These are phyloP conservation scores for Melocanna baccifera DNA, from an alignment of 176 grass and related monocot genomes.

Conservation along the genomic window DNA sequence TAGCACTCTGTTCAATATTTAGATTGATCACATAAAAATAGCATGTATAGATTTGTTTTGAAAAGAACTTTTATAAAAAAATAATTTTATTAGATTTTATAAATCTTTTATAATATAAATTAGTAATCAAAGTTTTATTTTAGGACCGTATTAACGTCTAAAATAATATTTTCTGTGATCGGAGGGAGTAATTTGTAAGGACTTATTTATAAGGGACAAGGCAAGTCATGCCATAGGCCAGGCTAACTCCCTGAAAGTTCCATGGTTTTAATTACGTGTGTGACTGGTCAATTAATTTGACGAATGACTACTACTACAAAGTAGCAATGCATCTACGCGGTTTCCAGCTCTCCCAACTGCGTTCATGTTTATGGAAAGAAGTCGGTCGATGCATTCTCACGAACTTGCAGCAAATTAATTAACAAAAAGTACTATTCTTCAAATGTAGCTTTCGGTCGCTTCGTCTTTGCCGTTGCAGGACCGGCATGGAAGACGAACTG, in stretches of 20 bases:
- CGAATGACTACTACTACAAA: neutral
- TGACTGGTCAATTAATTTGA: constrained; percentile 1
- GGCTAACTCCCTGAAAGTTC: neutral
- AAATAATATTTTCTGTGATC: no score
- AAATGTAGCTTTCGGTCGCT: constrained; percentile 12
- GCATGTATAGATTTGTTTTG: no score
- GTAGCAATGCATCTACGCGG: neutral
- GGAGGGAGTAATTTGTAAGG: no score
- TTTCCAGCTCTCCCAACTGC: neutral
- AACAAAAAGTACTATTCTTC: neutral
- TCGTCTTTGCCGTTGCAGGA: neutral
- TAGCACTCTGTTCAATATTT: no score
- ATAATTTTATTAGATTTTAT: no score
- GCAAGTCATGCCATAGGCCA: neutral
- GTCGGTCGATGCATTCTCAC: neutral
- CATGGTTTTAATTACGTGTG: neutral
- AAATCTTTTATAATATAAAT: no score
- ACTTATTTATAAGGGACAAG: constrained; percentile 9
- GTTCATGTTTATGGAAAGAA: neutral
- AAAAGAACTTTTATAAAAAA: no score
- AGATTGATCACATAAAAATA: no score
- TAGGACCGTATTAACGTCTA: no score
- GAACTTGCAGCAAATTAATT: neutral
- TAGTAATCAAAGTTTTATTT: no score
- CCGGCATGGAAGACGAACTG: neutral